Base-by-base conservation (phyloP, 129 eudicot genomes). In the Ambrosia artemisiifolia region DNA sequence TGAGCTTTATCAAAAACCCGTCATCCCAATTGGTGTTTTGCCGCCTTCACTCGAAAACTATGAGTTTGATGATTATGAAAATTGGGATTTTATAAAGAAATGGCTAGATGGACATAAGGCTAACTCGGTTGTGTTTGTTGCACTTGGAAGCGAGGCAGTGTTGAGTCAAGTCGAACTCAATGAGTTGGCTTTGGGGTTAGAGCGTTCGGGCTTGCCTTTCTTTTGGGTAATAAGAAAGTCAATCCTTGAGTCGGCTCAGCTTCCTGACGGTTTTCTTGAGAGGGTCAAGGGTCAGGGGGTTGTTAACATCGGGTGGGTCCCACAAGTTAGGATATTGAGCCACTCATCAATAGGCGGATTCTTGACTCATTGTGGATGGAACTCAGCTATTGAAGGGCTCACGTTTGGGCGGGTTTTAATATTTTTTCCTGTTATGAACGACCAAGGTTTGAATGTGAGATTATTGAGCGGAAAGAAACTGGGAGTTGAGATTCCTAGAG, bases 361-460 rank as follows among this genome's bases (percentile, higher is more conserved):
- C 82, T 80, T 92, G 80, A 88, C 96, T 67, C 97, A 92, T 34
- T 92, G 97, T 67, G 97, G 96, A 30, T 92, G 97, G 96, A 92
- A 88, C 82, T 88, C 96, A 2, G 89, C 77, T 3, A 79, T 90
- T 7, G 96, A 92, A 78, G 97, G 86, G 4, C 89, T 92, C 4
- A 38, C 83, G 18, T 85, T 78, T 66, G 94, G 97, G 33, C 83
- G 83, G 24, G 86, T 85, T 28, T 73, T 92, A 72, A 87, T 92
- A 13, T 24, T 89, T 63, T 81, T 92, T 63, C 97, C 97, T 4
- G 84, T 92, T 32, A 82, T 84, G 91, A 86, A 88, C 14, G 97
- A 92, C 34, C 96, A 92, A 79, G 97, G 97, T 12, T 48, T 92
- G 80, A 89, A 86, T 56, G 82, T 85, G 19, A 83, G 96, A 86